A percentile compares a stretch with the other conserved stretches of the same genome.
Evolutionary conservation across 2,329 filamentous ascomycete genomes (phyloP).

Genomic region (Apiospora koreana): DNA sequence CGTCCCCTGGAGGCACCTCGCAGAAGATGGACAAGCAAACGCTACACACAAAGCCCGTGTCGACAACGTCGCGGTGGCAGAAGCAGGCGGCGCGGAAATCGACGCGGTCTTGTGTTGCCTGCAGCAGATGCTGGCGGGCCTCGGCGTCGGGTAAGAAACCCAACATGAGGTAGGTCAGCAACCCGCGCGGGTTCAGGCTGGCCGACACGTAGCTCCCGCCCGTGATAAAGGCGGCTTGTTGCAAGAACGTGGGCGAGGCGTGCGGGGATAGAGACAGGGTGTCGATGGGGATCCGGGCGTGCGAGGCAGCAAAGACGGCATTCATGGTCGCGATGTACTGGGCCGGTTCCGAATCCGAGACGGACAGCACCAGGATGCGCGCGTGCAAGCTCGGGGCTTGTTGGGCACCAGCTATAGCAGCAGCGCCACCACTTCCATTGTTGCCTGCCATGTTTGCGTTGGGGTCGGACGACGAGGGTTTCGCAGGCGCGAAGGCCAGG

Average conservation of each 20-base stretch:
- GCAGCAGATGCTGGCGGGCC: constrained; percentile 63
- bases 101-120: constrained; percentile 81
- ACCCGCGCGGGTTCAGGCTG: constrained; percentile 58
- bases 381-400: constrained; percentile 61
- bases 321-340: constrained; percentile 99
- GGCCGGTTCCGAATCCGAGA: constrained; percentile 80
- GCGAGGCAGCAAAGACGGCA: constrained; percentile 90
- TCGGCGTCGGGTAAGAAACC: constrained; percentile 73
- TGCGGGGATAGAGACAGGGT: constrained; percentile 72
- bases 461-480: constrained; percentile 39
- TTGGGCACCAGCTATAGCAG: constrained; percentile 32
- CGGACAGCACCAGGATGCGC: constrained; percentile 86
- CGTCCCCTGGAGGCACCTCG: constrained; percentile 54
- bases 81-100: constrained; percentile 99
- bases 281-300: constrained; percentile 86
- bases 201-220: constrained; percentile 55
- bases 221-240: constrained; percentile 76
- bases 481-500: constrained; percentile 62
- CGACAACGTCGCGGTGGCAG: constrained; percentile 88
- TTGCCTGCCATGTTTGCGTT: constrained; percentile 25
- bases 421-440: constrained; percentile 21
- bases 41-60: constrained; percentile 92
- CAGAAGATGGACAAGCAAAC: constrained; percentile 97
- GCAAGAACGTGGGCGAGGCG: constrained; percentile 86
- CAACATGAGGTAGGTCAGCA: constrained; percentile 94